Conservation (phyloP, 768 basidiomycete genomes). For the Trametes cingulata region DNA sequence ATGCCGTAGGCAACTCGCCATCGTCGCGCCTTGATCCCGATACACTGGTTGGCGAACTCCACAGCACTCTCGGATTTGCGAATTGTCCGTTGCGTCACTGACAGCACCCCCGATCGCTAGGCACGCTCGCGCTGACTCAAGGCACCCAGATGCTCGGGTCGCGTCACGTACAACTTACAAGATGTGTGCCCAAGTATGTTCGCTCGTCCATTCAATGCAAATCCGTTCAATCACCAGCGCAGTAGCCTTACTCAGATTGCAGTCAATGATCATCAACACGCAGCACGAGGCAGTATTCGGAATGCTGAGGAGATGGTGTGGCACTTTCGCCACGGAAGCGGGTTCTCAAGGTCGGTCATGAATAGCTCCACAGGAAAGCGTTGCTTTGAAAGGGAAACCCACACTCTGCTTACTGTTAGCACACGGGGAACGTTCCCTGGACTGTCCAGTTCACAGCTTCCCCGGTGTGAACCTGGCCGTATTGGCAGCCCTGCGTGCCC, state of each 20-base stretch:
- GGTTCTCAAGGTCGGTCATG: neutral
- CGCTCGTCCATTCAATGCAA: too few species aligned
- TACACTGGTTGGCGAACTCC: neutral
- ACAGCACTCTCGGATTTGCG: neutral
- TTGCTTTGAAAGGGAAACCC: neutral
- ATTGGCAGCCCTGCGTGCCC: too few species aligned
- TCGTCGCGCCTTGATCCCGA: neutral
- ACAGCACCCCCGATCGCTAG: constrained; percentile 11
- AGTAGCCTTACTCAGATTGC: too few species aligned
- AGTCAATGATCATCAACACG: too few species aligned
- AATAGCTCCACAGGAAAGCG: neutral
- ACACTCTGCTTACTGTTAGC: constrained; percentile 1
- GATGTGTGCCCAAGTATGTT: too few species aligned
- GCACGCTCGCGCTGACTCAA: constrained; percentile 5
- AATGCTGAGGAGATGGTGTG: too few species aligned
- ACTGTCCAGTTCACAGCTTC: neutral
- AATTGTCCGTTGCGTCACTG: constrained; percentile 2
- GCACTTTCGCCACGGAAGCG: too few species aligned
- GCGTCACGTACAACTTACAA: too few species aligned
- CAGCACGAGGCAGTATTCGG: too few species aligned
- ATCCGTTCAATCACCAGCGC: too few species aligned
- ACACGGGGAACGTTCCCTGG: neutral
- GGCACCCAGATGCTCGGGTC: neutral
- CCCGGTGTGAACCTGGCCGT: neutral
- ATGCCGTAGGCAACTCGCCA: constrained; percentile 8